Evolutionary conservation across 2,329 filamentous ascomycete genomes (phyloP).

Genomic region (Tolypocladium pustulatum): DNA sequence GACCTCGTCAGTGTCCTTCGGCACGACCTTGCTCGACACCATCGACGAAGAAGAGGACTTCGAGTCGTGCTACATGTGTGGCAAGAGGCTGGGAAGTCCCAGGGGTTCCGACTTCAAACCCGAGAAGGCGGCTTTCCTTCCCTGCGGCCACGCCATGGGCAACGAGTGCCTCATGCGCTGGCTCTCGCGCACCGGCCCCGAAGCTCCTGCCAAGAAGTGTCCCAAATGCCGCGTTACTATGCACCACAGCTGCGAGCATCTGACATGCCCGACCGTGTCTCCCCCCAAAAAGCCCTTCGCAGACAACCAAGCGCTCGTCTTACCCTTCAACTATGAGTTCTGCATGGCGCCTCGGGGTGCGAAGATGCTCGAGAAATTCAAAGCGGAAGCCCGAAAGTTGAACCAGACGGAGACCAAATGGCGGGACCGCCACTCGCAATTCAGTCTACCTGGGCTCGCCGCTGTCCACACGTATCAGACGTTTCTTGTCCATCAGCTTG

Average conservation of each 20-base stretch:
- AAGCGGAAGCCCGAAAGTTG: not conserved
- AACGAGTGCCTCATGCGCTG: conserved; percentile 10
- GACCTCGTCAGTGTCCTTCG: not conserved
- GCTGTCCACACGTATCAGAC: no score
- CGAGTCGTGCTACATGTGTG: conserved; percentile 3
- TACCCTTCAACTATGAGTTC: conserved; percentile 11
- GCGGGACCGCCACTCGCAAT: not conserved
- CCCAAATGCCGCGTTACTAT: conserved; percentile 7
- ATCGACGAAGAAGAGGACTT: not conserved
- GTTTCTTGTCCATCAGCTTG: not conserved
- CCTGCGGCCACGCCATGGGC: conserved; percentile 16
- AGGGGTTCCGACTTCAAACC: not conserved
- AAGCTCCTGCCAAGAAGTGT: conserved; percentile 1
- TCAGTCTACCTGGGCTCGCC: not conserved
- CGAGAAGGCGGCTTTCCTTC: conserved; percentile 11
- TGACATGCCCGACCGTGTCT: not conserved
- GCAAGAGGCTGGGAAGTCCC: not conserved
- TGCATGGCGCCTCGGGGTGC: conserved; percentile 4
- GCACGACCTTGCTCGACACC: not conserved
- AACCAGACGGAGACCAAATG: not conserved
- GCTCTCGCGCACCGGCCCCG: not conserved
- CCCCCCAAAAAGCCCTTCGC: not conserved
- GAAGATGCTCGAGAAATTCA: not conserved
- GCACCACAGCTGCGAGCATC: conserved; percentile 10
- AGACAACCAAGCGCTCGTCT: not conserved